Base-by-base conservation (phyloP, 139 green algal species). In the Desmodesmus armatus region DNA sequence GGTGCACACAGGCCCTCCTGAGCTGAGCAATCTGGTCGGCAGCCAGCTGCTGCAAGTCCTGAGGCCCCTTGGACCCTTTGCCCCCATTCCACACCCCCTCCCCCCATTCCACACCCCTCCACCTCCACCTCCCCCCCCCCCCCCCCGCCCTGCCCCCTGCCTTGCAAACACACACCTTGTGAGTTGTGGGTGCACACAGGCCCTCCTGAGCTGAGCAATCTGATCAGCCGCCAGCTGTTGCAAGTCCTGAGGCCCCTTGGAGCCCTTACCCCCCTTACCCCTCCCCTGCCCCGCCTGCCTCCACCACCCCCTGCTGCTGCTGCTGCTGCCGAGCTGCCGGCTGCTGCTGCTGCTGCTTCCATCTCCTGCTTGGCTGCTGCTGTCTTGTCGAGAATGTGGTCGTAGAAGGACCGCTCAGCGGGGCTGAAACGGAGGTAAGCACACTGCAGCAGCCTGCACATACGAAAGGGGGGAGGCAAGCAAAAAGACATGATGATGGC, bases 1-100 rank as follows among this genome's bases (percentile, higher is more conserved):
- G 91, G 87, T 97, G 94, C 25, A 95, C 72, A 82, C 94, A 97
- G 1, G 90, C 91, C 44, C 93, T 88, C 31, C 94, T 88, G 77
- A 96, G 89, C 92, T 97, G 93, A 63, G 87, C 66, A 73, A 94
- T 77, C 43, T 85, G 41, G 0, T 71, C 39, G 5, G 83, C 74
- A 3, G 89, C 86, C 40, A 78, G 31, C 40, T 87, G 65, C 63
- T 70, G 69, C 72, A 90, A 73, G n/a, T 58, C 53, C 43, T 40
- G 78, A 67, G 19, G 53, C 53, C 23, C 21, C 53, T 65, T n/a
- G n/a, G n/a, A n/a, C n/a, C 21, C 53, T 65, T 65, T 65, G 53
- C 53, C 23, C 23, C 62, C n/a, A 58, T 29, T 13, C 65, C 65
- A 21, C 25, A 27, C 19, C 13, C 65, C 33, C 19, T 27, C 65